These are phyloP conservation scores for Penicillium sp. DNA, from an alignment of 2,329 filamentous ascomycete species.

Conservation along the genomic window DNA sequence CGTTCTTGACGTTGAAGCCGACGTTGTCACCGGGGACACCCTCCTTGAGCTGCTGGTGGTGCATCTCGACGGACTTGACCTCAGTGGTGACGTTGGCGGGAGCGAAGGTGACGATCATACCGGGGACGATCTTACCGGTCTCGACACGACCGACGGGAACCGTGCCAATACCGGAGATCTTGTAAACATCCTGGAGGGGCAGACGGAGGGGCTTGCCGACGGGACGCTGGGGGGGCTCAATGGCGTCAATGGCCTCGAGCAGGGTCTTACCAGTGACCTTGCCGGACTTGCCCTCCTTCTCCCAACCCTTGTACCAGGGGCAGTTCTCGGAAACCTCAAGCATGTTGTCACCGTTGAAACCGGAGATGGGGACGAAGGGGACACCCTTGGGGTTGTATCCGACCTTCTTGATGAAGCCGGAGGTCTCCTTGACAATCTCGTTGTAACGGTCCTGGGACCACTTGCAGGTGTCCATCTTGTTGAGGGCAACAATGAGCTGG, in stretches of 20 bases:
- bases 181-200: conserved; percentile 99
- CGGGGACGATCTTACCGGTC: conserved; percentile 91
- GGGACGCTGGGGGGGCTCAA: conserved; percentile 89
- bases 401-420: conserved; percentile 99
- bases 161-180: conserved; percentile 99
- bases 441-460: conserved; percentile 96
- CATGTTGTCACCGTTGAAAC: conserved; percentile 99
- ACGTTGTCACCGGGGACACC: conserved; percentile 99
- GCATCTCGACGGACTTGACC: conserved; percentile 99
- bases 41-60: conserved; percentile 97
- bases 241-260: conserved; percentile 96
- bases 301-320: conserved; percentile 99
- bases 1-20: conserved; percentile 99
- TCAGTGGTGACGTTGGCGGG: conserved; percentile 99
- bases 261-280: conserved; percentile 95
- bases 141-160: conserved; percentile 99
- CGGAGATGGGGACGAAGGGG: conserved; percentile 99
- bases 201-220: conserved; percentile 99
- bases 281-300: conserved; percentile 92
- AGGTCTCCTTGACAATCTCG: conserved; percentile 99
- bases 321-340: conserved; percentile 84
- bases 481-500: conserved; percentile 99
- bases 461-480: conserved; percentile 99
- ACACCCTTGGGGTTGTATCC: conserved; percentile 99
- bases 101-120: conserved; percentile 91